Evolutionary conservation across 805 yeast genomes (phyloP), one percentile per base, ranked within the genome.

Genomic region (Kodamaea laetipori): DNA sequence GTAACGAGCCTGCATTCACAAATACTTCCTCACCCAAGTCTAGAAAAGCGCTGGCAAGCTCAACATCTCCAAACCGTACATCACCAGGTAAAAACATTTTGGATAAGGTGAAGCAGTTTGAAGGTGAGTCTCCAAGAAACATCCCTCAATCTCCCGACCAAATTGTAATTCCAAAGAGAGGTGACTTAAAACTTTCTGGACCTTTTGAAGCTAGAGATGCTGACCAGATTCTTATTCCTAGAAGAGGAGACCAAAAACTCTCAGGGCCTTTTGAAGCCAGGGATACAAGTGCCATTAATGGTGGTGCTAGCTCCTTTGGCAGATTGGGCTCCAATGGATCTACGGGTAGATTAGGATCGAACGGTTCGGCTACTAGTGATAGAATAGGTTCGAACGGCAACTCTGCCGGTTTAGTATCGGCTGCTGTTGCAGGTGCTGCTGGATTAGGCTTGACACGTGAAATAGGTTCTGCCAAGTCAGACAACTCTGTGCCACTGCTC

Each of bases 61-160:
- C 31, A 36, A 36, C 55, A 5, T 54, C 56, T 3, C 38, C 56
- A 1, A 34, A 48, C 47, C 52, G 57, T 45, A 54, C 57, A 42
- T 64, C 56, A 42, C 40, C 52, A 11, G 48, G 43, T 24, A 52
- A 47, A 12, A 55, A 52, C 41, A 64, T 69, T 11, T 53, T 66
- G 42, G 72, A 68, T 44, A 64, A 61, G 49, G 67, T 69, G 15
- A 64, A 58, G 47, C 66, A 66, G 40, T 69, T 67, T 46, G 73
- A 68, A 47, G 19, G 13, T 6, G 27, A 56, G 53, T 13, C 24
- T 10, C 40, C 40, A 11, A 26, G 5, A 26, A n/a, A 18, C 6
- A 15, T 26, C 3, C 32, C 26, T 18, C 11, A 32, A 12, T 10
- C n/a, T 10, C 12, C 24, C 18, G 36, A 34, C 21, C 34, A 30